Base-by-base conservation (phyloP, 73 alveolate genomes). In the Paramecium tetraurelia region DNA sequence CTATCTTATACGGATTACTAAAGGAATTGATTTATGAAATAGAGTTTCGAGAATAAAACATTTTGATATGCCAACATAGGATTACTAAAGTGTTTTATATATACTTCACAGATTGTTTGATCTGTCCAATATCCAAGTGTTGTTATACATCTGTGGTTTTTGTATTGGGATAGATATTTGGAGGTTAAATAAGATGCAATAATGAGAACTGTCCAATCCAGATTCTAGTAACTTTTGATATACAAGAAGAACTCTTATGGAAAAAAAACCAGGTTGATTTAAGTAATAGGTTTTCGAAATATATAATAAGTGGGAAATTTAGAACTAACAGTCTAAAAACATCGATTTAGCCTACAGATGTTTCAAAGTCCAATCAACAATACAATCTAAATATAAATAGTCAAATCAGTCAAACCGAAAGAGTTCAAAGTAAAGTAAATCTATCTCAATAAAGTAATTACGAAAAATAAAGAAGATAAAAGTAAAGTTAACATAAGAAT, bases 301-400 rank as follows among this genome's bases (percentile, higher is more conserved):
- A 24, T 80, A 44, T 80, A 6, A 22, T 43, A 16, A 44, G 43
- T 44, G 90, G 90, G 6, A 80, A 80, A 35, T 80, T 20, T 24
- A 80, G 90, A 48, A 80, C 90, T 22, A 80, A 80, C 33, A 80
- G 90, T 48, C 22, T 80, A 80, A 63, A 63, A 63, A 31, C 84
- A 27, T 63, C 84, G 3, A 1, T 63, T 5, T 27, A 63, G 11
- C 84, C 84, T 5, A 22, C 20, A 21, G 84, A 63, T 22, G 7
- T 31, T 27, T 31, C 21, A 63, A 63, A 63, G 24, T 31, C 84
- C 10, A 63, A 27, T 63, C 22, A 33, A 3, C 20, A 53, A 5
- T 53, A 53, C 3, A 53, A 53, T 53, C 27, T n/a, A n/a, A 53
- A 53, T 53, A 18, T 53, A 0, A 53, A 53, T 18, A 53, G 31